Evolutionary conservation across 202 grass and related monocot species (phyloP).

Genomic region (Eragrostis tef): DNA sequence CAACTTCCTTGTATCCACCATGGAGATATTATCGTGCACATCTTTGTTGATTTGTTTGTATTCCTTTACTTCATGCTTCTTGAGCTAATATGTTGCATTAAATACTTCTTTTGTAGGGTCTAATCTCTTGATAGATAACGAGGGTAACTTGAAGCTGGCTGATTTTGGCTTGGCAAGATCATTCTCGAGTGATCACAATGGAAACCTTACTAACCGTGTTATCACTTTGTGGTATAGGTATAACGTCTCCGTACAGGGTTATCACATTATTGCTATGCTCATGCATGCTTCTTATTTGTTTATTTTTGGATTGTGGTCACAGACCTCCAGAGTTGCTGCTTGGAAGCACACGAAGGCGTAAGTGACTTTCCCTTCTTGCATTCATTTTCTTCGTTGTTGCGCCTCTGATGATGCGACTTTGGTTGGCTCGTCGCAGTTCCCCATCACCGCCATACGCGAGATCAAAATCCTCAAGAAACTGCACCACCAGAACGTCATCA

Average conservation of each 20-base stretch:
- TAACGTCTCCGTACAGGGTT: not conserved
- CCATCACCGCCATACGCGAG: conserved; percentile 90
- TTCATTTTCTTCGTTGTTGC: not conserved
- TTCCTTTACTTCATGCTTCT: not conserved
- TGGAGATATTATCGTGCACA: not conserved
- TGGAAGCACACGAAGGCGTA: conserved; percentile 86
- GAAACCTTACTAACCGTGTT: conserved; percentile 84
- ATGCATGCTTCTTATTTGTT: not conserved
- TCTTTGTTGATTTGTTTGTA: not conserved
- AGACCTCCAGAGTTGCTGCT: conserved; percentile 90
- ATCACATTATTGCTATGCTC: not conserved
- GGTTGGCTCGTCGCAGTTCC: conserved; percentile 58
- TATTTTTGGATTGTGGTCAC: conserved; percentile 17
- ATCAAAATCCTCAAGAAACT: conserved; percentile 98
- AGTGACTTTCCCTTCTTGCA: conserved; percentile 2
- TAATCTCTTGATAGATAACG: conserved; percentile 98
- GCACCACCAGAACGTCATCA: conserved; percentile 89
- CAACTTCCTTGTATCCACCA: too few species aligned
- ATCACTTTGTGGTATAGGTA: conserved; percentile 98
- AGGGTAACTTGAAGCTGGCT: conserved; percentile 96
- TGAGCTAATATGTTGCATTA: conserved; percentile 23
- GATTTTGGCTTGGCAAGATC: conserved; percentile 94
- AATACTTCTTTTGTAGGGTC: conserved; percentile 15
- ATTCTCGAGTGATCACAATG: conserved; percentile 83
- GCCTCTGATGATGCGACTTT: not conserved